Conservation (phyloP, 108 stramenopile species). For the Pelagomonas calceolata region DNA sequence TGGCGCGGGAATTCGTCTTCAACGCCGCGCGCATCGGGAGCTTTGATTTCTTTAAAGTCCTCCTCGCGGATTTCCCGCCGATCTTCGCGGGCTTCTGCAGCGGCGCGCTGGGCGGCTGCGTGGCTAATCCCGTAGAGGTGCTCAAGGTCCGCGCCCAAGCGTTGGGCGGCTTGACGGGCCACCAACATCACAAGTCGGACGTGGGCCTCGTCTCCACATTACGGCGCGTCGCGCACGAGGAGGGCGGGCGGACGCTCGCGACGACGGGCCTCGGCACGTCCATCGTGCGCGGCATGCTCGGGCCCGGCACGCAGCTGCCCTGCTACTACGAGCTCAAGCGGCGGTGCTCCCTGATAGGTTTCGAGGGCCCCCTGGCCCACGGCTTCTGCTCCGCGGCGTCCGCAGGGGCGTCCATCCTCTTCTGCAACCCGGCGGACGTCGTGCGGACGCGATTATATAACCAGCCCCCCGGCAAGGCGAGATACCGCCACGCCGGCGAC, state of each 20-base stretch:
- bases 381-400: neutral
- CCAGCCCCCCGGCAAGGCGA: neutral
- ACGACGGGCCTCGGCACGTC: conserved; percentile 3
- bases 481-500: conserved; percentile 1
- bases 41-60: conserved; percentile 3
- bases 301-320: neutral
- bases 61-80: neutral
- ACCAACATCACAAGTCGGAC: conserved; percentile 1
- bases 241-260: conserved; percentile 1
- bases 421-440: conserved; percentile 9
- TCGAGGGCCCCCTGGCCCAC: neutral
- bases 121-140: conserved; percentile 6
- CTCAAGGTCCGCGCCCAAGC: conserved; percentile 10
- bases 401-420: neutral
- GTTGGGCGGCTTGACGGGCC: conserved; percentile 6
- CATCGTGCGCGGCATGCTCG: neutral
- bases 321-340: neutral
- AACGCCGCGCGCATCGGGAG: conserved; percentile 3
- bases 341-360: too few species aligned
- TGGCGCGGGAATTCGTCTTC: conserved; percentile 6
- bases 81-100: conserved; percentile 1
- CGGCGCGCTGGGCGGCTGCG: neutral
- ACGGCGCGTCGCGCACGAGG: conserved; percentile 1
- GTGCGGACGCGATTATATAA: conserved; percentile 11
- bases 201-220: too few species aligned